These are phyloP conservation scores for Suillus bovinus DNA, from an alignment of 768 basidiomycete genomes.

Conservation along the genomic window DNA sequence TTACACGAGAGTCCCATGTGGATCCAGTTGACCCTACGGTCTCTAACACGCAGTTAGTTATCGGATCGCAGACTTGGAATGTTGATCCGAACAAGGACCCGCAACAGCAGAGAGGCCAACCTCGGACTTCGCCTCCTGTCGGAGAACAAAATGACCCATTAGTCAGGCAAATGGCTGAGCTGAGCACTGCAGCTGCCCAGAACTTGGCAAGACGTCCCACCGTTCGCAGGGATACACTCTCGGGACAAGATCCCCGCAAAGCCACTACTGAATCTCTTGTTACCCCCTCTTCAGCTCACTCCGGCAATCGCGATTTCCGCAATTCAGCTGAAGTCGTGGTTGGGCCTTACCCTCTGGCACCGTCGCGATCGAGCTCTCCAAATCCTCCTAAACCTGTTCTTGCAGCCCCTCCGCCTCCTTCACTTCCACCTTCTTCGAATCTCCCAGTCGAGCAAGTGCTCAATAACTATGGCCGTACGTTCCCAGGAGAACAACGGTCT, in stretches of 20 bases:
- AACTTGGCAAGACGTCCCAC: slow-evolving; percentile 21
- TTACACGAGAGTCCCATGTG: slow-evolving; percentile 44
- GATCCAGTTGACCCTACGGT: slow-evolving; percentile 66
- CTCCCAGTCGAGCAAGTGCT: slow-evolving; percentile 76
- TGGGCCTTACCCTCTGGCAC: slow-evolving; percentile 65
- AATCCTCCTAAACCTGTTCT: slow-evolving; percentile 72
- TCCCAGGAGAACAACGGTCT: slow-evolving; percentile 81
- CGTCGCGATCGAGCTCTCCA: slow-evolving; percentile 76
- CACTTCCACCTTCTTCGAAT: slow-evolving; percentile 37
- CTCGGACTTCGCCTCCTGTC: slow-evolving; percentile 34
- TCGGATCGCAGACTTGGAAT: slow-evolving; percentile 65
- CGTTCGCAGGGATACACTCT: slow-evolving; percentile 25
- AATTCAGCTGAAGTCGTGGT: slow-evolving; percentile 77
- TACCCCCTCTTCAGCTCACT: slow-evolving; percentile 22
- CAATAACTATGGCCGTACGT: slow-evolving; percentile 74
- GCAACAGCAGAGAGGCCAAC: slow-evolving; percentile 39
- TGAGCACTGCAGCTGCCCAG: slow-evolving; percentile 35
- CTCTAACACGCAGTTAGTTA: slow-evolving; percentile 58
- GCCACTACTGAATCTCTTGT: slow-evolving; percentile 23
- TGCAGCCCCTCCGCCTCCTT: slow-evolving; percentile 60
- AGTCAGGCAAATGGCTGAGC: slow-evolving; percentile 62
- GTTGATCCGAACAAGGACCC: slow-evolving; percentile 69
- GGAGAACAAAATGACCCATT: slow-evolving; percentile 56
- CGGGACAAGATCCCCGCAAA: slow-evolving; percentile 26
- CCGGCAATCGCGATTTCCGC: slow-evolving; percentile 59